Base-by-base conservation (phyloP, 192 early-diverging fungal genomes). In the Linderina pennispora region DNA sequence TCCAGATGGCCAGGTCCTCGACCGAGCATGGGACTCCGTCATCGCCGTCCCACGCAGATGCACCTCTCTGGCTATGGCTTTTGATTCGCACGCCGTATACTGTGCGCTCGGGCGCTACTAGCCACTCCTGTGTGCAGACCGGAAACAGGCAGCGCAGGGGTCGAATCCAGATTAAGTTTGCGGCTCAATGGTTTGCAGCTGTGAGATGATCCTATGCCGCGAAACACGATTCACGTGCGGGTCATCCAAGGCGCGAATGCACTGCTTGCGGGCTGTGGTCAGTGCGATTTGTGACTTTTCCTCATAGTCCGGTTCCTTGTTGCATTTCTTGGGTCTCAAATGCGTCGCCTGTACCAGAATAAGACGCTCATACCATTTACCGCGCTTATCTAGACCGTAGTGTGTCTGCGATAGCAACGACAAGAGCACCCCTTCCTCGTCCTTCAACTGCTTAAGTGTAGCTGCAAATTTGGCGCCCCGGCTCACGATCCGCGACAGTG, bases 281-380 rank as follows among this genome's bases (percentile, higher is more conserved):
- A 66, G 38, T 16, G 41, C 23, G 42, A 66, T 55, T n/a, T 72
- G 41, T 0, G 69, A 65, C 26, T 63, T 52, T 7, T 78, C 68
- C 24, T 65, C 61, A 15, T 36, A 17, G 43, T 53, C 16, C 25
- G 24, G 14, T 20, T 37, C 16, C 43, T 51, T 23, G 13, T 53
- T 57, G 3, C 53, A 28, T 4, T 55, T 53, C 40, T 64, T 64
- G 17, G 65, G 58, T 13, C 37, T 50, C 17, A 80, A 48, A 36
- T 82, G 75, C 14, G 66, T 74, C n/a, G 65, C 68, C 40, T 83
- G 71, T 11, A 87, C 45, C 8, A 87, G 50, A 2, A 79, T 68
- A 4, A 87, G 55, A 16, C 84, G 65, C 25, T 84, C 80, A 40
- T 84, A 84, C 84, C 84, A 87, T 3, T 59, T 50, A 14, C 84